A percentile compares a stretch with the other conserved stretches of the same genome.
These are phyloP conservation scores for Talaromyces pinophilus DNA, from an alignment of 2,329 filamentous ascomycete species.

Conservation along the genomic window DNA sequence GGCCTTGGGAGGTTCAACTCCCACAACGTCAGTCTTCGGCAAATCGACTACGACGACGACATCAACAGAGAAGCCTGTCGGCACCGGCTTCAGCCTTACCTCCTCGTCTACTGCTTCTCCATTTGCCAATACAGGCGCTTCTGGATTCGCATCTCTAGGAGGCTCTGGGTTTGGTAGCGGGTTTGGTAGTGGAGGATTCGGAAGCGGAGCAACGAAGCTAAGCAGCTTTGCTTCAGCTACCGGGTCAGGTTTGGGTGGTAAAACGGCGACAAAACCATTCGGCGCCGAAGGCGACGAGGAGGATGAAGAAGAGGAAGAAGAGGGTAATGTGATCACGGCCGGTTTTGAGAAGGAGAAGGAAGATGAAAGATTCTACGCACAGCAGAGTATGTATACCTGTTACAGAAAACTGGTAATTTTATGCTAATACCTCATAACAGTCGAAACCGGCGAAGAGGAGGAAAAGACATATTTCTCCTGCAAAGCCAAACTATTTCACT, in stretches of 20 bases:
- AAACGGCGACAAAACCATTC: slow-evolving; percentile 62
- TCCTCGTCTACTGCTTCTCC: slow-evolving; percentile 30
- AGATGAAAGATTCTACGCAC: slow-evolving; percentile 53
- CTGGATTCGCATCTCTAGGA: slow-evolving; percentile 43
- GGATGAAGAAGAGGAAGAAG: slow-evolving; percentile 51
- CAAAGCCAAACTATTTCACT: slow-evolving; percentile 81
- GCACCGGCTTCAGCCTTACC: slow-evolving; percentile 36
- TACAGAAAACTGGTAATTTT: not conserved
- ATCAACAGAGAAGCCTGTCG: slow-evolving; percentile 26
- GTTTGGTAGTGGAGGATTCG: slow-evolving; percentile 50
- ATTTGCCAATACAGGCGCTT: slow-evolving; percentile 34
- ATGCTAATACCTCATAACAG: slow-evolving; percentile 47
- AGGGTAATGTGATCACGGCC: slow-evolving; percentile 50
- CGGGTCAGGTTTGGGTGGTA: slow-evolving; percentile 47
- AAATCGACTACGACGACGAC: slow-evolving; percentile 27
- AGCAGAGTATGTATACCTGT: slow-evolving; percentile 62
- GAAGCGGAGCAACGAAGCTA: slow-evolving; percentile 51
- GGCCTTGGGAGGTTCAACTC: slow-evolving; percentile 49
- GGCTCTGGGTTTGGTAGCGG: slow-evolving; percentile 39
- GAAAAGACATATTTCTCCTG: slow-evolving; percentile 74
- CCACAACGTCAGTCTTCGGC: slow-evolving; percentile 44
- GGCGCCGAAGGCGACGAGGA: slow-evolving; percentile 65
- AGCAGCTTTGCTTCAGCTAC: slow-evolving; percentile 69
- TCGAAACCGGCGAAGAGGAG: slow-evolving; percentile 84
- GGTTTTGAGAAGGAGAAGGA: slow-evolving; percentile 54